Conservation (phyloP, 2,329 filamentous ascomycete species). For the Piedraia hortae region DNA sequence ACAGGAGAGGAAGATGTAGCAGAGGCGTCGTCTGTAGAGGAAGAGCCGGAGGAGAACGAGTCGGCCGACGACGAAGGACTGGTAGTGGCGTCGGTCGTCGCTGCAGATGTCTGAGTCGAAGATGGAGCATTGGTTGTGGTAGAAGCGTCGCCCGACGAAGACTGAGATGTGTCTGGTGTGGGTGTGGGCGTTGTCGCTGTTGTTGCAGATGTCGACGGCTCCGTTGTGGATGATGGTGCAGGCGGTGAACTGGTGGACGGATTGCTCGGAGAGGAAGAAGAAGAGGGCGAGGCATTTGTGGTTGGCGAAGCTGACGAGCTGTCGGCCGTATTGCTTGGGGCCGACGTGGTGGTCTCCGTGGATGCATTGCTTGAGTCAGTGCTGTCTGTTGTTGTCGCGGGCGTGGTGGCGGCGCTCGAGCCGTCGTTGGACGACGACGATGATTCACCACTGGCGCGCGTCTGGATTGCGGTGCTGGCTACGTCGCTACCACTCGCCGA, state of each 20-base stretch:
- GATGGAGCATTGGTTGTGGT: background rate
- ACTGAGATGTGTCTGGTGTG: slow-evolving; percentile 1
- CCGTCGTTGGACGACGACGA: too few relatives aligned
- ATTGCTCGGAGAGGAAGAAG: slow-evolving; percentile 1
- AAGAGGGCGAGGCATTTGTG: slow-evolving; percentile 2
- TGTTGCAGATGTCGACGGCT: slow-evolving; percentile 1
- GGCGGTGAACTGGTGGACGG: slow-evolving; percentile 1
- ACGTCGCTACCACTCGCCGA: slow-evolving; percentile 1
- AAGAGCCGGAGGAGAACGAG: too few relatives aligned
- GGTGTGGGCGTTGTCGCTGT: slow-evolving; percentile 1
- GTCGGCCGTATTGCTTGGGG: slow-evolving; percentile 1
- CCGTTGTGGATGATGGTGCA: slow-evolving; percentile 1
- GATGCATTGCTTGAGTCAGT: slow-evolving; percentile 1
- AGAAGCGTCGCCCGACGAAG: slow-evolving; percentile 1
- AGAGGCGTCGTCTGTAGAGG: too few relatives aligned
- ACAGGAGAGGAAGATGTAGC: slow-evolving; percentile 1
- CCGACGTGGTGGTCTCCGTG: slow-evolving; percentile 2
- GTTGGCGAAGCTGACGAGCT: slow-evolving; percentile 1
- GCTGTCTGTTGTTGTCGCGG: slow-evolving; percentile 2
- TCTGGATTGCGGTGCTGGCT: background rate
- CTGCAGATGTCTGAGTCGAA: background rate
- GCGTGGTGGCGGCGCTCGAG: background rate
- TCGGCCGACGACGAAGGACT: slow-evolving; percentile 1
- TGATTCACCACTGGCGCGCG: too few relatives aligned
- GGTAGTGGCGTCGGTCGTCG: background rate